A percentile compares a stretch with the other conserved stretches of the same genome.
Evolutionary conservation across 2,329 filamentous ascomycete genomes (phyloP).

Genomic region (Diaporthe caulivora): DNA sequence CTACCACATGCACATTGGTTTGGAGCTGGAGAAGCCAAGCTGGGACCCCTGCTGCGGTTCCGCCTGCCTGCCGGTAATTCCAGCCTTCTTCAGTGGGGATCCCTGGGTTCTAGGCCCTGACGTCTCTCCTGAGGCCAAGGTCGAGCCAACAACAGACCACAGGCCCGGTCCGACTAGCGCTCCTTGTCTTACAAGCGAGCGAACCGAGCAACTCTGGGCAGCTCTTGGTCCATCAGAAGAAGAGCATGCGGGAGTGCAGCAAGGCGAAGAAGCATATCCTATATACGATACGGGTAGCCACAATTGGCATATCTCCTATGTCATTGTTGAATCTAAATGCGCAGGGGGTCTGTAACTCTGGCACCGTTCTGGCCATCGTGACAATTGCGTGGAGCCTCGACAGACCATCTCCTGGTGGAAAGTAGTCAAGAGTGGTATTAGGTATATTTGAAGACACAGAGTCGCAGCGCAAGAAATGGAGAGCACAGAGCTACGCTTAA

Average conservation of each 20-base stretch:
- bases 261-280: not conserved
- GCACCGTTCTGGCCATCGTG: not conserved
- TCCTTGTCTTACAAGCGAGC: not conserved
- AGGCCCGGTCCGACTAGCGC: not conserved
- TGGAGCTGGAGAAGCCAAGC: slow-evolving; percentile 31
- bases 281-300: not conserved
- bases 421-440: slow-evolving; percentile 7
- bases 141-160: not conserved
- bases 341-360: no score
- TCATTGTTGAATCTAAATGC: no score
- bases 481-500: no score
- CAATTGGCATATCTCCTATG: not conserved
- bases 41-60: slow-evolving; percentile 8
- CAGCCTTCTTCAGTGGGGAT: slow-evolving; percentile 28
- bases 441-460: no score
- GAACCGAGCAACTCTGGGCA: not conserved
- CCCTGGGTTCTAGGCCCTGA: slow-evolving; percentile 18
- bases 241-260: not conserved
- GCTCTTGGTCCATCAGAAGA: not conserved
- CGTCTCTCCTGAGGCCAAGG: not conserved
- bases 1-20: slow-evolving; percentile 20
- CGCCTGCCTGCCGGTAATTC: slow-evolving; percentile 22
- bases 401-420: not conserved
- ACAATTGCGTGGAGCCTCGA: no score
- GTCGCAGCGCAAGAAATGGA: no score